These are phyloP conservation scores for Penicillium polonicum DNA, from an alignment of 2,329 filamentous ascomycete species.

Conservation along the genomic window DNA sequence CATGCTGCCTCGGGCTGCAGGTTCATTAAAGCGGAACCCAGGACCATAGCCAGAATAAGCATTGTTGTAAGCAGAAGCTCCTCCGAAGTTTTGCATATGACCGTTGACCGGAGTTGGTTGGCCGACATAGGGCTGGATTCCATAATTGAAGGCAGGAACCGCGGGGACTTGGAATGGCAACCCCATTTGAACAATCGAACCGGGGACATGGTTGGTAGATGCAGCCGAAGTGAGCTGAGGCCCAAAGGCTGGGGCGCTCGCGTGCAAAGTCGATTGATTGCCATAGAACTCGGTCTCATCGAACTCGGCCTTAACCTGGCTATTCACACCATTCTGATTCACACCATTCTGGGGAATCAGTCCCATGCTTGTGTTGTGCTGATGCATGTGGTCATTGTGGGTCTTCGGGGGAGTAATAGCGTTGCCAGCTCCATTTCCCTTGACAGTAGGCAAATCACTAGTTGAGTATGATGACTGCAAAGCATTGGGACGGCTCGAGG, in stretches of 20 bases:
- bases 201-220: constrained; percentile 28
- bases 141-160: constrained; percentile 50
- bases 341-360: constrained; percentile 69
- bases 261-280: constrained; percentile 73
- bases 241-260: constrained; percentile 75
- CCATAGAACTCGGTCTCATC: constrained; percentile 47
- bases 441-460: constrained; percentile 83
- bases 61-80: constrained; percentile 54
- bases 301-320: constrained; percentile 52
- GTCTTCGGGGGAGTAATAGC: constrained; percentile 54
- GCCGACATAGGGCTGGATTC: constrained; percentile 57
- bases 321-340: constrained; percentile 60
- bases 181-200: constrained; percentile 31
- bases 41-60: constrained; percentile 49
- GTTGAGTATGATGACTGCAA: constrained; percentile 86
- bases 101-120: constrained; percentile 39
- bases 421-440: constrained; percentile 59
- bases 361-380: constrained; percentile 79
- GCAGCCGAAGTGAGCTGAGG: constrained; percentile 53
- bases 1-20: constrained; percentile 72
- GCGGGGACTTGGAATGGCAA: constrained; percentile 35
- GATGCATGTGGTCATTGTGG: constrained; percentile 59
- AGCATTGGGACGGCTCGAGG: constrained; percentile 43
- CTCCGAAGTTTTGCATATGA: constrained; percentile 43
- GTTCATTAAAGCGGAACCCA: constrained; percentile 65